Evolutionary conservation across 768 basidiomycete genomes (phyloP).

Genomic region (Suillus subluteus): DNA sequence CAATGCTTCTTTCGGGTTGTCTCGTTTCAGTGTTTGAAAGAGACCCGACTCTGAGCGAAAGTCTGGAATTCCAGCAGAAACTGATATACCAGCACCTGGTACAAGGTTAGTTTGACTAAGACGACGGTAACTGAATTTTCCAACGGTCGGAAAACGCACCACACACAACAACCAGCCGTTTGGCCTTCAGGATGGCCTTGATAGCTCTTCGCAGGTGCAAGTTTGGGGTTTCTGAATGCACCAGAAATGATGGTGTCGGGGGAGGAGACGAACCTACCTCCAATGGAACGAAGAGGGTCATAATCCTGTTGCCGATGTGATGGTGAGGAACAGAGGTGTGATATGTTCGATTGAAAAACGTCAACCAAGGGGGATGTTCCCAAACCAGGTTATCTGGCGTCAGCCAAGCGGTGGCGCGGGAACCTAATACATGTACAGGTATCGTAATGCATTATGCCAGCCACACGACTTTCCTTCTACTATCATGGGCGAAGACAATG

Average conservation of each 20-base stretch:
- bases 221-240: constrained; percentile 46
- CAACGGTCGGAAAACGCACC: constrained; percentile 52
- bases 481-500: constrained; percentile 20
- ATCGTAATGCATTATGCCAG: not conserved
- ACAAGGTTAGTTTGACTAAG: not conserved
- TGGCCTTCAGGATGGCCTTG: constrained; percentile 76
- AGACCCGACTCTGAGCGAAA: constrained; percentile 83
- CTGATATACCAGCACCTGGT: constrained; percentile 86
- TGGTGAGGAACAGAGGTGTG: constrained; percentile 19
- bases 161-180: constrained; percentile 83
- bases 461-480: not conserved
- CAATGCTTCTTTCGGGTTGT: constrained; percentile 73
- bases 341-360: constrained; percentile 23
- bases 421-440: constrained; percentile 14
- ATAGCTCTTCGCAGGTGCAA: constrained; percentile 57
- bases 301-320: constrained; percentile 37
- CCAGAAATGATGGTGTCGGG: constrained; percentile 58
- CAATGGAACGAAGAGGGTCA: constrained; percentile 72
- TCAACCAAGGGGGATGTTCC: constrained; percentile 21
- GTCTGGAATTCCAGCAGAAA: constrained; percentile 87
- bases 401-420: constrained; percentile 33
- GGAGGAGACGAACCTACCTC: constrained; percentile 50
- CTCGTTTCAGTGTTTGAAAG: constrained; percentile 76
- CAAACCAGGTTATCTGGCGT: constrained; percentile 18
- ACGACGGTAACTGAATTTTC: constrained; percentile 18